Evolutionary conservation across 176 grass and related monocot species (phyloP), one percentile per base, ranked within the genome.

Genomic region (Oryza officinalis): DNA sequence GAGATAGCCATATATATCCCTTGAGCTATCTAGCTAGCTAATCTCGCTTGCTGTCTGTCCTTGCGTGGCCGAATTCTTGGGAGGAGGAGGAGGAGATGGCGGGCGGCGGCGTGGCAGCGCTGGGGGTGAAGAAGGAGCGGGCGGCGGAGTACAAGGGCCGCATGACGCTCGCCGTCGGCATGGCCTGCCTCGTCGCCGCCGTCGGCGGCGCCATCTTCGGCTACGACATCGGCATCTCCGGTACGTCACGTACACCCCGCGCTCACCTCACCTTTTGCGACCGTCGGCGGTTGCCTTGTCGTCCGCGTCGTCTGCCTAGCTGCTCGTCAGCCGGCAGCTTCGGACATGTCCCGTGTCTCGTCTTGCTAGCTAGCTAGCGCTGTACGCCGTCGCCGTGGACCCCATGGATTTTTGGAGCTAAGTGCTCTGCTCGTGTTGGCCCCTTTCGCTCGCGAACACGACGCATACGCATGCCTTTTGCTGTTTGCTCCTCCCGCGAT

Each of bases 151-250:
- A 98, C 89, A 90, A 86, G 77, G 95, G 95, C n/a, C 80, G 90
- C 13, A 92, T 94, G 71, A 98, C 95, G 71, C 85, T 83, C 3
- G 92, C 90, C 71, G 95, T 98, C 49, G 90, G 86, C 64, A 78
- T 90, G 81, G 87, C 95, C 30, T 98, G 95, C 85, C 41, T 94
- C 74, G 77, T 98, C 66, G 95, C 95, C n/a, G 90, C 90, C 84
- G 75, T 94, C 81, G 95, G 95, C 0, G 95, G 95, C 30, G 85
- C 95, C 82, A 93, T 94, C 88, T 97, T 97, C 83, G 94, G 94
- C 80, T 94, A 94, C 67, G 92, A 97, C 77, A 92, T 92, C 79
- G 95, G 90, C 32, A 97, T 97, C 88, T 97, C 94, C 14, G 94
- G 94, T 97, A 86, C 50, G 46, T 41, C 40, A 41, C 40, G 40